phyloP scores from a whole-genome alignment of 352 stramenopile genomes.

The Lagenidium sp. region DNA sequence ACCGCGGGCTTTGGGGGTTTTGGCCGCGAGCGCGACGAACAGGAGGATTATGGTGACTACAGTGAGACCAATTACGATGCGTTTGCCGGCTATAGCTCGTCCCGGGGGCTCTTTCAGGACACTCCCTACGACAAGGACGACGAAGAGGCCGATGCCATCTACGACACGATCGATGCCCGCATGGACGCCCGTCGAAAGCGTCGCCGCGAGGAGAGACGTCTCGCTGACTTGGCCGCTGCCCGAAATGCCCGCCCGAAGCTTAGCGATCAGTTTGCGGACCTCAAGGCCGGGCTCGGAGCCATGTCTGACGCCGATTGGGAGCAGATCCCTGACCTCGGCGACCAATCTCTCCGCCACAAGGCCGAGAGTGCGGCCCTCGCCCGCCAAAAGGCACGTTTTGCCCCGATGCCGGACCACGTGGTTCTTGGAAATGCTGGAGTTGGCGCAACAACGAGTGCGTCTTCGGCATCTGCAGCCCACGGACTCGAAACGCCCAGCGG shows the following conservation, averaged over 20 bases:
- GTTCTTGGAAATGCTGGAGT: conserved; percentile 47
- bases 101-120: conserved; percentile 82
- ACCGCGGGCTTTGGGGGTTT: conserved; percentile 80
- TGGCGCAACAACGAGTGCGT: conserved; percentile 21
- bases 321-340: conserved; percentile 94
- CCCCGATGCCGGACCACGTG: conserved; percentile 91
- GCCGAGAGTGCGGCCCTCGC: conserved; percentile 87
- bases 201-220: conserved; percentile 66
- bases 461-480: conserved; percentile 38
- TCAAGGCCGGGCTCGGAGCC: conserved; percentile 90
- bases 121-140: conserved; percentile 96
- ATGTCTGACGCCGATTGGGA: conserved; percentile 95
- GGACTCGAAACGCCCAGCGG: conserved; percentile 44
- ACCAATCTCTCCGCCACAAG: conserved; percentile 93
- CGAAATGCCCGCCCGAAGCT: conserved; percentile 89
- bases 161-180: conserved; percentile 92
- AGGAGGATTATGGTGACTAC: conserved; percentile 85
- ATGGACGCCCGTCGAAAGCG: conserved; percentile 92
- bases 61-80: conserved; percentile 90
- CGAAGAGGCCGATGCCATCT: conserved; percentile 94
- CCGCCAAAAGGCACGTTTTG: conserved; percentile 92
- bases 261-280: conserved; percentile 95
- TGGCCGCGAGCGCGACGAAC: conserved; percentile 77
- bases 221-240: conserved; percentile 84
- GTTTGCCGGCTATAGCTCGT: conserved; percentile 86